Percentiles rank a stretch among this genome's conserved stretches.
These are phyloP conservation scores for Neonectria coccinea DNA, from an alignment of 2,329 filamentous ascomycete species.

Conservation along the genomic window DNA sequence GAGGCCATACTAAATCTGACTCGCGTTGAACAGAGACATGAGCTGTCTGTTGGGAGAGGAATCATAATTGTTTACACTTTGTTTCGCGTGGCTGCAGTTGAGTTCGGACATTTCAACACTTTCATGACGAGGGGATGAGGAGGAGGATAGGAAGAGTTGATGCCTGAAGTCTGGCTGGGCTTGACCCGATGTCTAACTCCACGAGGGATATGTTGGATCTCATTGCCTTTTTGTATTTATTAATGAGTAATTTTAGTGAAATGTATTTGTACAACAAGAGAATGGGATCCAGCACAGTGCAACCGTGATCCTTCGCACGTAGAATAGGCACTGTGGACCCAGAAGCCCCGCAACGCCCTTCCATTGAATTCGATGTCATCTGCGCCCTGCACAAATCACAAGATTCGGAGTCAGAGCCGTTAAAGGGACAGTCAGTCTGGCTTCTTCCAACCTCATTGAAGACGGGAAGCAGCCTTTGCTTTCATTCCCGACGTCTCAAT, in stretches of 20 bases:
- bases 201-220: background rate
- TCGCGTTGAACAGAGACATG: background rate
- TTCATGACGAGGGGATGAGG: background rate
- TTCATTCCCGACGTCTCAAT: background rate
- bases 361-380: background rate
- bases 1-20: constrained; percentile 42
- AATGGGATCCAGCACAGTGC: too few relatives aligned
- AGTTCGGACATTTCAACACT: background rate
- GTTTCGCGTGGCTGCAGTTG: background rate
- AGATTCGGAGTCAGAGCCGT: background rate
- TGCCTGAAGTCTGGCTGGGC: background rate
- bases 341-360: background rate
- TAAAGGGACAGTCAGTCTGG: background rate
- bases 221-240: background rate
- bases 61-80: background rate
- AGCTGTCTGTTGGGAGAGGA: background rate
- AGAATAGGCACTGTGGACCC: background rate
- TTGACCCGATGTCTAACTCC: background rate
- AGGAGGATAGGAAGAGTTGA: too few relatives aligned
- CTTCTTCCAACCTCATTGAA: too few relatives aligned
- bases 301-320: too few relatives aligned
- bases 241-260: too few relatives aligned
- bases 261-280: too few relatives aligned
- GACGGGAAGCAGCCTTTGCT: background rate
- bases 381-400: background rate